These are phyloP conservation scores for Cyberlindnera samutprakarnensis DNA, from an alignment of 805 yeast species.

Conservation along the genomic window DNA sequence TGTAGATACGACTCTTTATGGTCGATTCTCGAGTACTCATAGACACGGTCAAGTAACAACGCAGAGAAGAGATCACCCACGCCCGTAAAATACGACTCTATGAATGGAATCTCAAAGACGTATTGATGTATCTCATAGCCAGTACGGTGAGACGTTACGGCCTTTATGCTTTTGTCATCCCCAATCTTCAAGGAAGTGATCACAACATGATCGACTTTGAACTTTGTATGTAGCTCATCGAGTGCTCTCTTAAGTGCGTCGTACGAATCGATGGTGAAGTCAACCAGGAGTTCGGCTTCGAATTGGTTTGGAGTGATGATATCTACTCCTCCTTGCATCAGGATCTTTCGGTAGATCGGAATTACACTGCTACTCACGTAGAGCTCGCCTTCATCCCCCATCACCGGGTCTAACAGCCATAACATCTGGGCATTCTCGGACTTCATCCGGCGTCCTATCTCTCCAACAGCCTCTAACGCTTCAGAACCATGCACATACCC, in stretches of 20 bases:
- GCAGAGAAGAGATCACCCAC: slow-evolving; percentile 92
- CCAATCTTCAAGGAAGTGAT: slow-evolving; percentile 47
- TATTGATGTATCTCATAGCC: slow-evolving; percentile 6
- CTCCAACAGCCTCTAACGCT: slow-evolving; percentile 37
- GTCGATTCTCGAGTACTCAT: slow-evolving; percentile 18
- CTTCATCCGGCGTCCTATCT: slow-evolving; percentile 32
- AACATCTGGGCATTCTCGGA: slow-evolving; percentile 25
- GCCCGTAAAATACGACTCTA: slow-evolving; percentile 85
- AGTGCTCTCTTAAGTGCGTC: slow-evolving; percentile 41
- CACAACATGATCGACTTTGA: slow-evolving; percentile 51
- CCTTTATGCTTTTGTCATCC: slow-evolving; percentile 10
- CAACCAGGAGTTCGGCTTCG: slow-evolving; percentile 71
- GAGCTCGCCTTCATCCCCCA: slow-evolving; percentile 71
- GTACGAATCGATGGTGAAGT: slow-evolving; percentile 33
- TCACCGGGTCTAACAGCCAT: slow-evolving; percentile 70
- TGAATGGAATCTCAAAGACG: slow-evolving; percentile 45
- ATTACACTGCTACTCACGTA: slow-evolving; percentile 56
- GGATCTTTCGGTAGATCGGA: slow-evolving; percentile 46
- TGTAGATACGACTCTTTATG: slow-evolving; percentile 10
- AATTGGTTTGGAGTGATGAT: slow-evolving; percentile 87
- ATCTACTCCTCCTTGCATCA: slow-evolving; percentile 45
- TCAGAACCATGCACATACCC: slow-evolving; percentile 62
- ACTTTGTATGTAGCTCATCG: slow-evolving; percentile 37
- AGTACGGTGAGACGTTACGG: slow-evolving; percentile 13
- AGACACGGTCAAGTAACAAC: slow-evolving; percentile 56